phyloP scores from a whole-genome alignment of 139 green algal species.

The Tetraselmis striata region DNA sequence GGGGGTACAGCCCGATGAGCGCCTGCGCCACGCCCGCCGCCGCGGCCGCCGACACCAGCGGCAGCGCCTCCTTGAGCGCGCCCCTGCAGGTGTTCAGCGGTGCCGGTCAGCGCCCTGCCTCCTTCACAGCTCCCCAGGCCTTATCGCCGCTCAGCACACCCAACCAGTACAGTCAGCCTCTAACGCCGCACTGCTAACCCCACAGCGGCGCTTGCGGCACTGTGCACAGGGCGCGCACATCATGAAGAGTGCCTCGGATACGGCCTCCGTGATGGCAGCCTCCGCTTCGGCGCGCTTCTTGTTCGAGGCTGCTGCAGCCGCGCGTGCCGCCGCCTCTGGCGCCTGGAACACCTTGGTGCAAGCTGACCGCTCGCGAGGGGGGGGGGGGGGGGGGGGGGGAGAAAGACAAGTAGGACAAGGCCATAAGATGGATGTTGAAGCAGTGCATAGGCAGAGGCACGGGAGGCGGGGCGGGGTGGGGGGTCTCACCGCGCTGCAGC shows the following conservation, averaged over 20 bases:
- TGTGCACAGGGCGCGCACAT: constrained; percentile 27
- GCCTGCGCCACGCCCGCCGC: neutral
- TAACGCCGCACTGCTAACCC: no score
- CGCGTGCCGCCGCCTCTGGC: constrained; percentile 56
- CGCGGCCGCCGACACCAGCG: constrained; percentile 35
- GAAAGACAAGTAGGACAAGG: no score
- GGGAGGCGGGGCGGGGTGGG: neutral
- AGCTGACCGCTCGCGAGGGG: neutral
- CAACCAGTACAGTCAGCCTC: no score
- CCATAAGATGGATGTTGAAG: no score
- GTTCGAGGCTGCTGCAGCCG: constrained; percentile 58
- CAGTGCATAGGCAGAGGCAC: neutral
- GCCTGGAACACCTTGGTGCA: constrained; percentile 50
- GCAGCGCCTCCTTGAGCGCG: constrained; percentile 47
- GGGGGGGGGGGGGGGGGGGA: neutral
- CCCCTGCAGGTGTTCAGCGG: constrained; percentile 22
- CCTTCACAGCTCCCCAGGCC: no score
- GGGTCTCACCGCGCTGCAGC: constrained; percentile 29
- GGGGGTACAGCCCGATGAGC: constrained; percentile 39
- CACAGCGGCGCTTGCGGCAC: no score
- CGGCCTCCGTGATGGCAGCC: constrained; percentile 54
- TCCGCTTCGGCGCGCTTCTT: constrained; percentile 69
- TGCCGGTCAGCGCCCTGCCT: no score
- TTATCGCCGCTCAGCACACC: no score
- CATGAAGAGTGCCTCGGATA: constrained; percentile 69